Conservation (phyloP, 495 filamentous ascomycete genomes). For the Haplographium delicatum region DNA sequence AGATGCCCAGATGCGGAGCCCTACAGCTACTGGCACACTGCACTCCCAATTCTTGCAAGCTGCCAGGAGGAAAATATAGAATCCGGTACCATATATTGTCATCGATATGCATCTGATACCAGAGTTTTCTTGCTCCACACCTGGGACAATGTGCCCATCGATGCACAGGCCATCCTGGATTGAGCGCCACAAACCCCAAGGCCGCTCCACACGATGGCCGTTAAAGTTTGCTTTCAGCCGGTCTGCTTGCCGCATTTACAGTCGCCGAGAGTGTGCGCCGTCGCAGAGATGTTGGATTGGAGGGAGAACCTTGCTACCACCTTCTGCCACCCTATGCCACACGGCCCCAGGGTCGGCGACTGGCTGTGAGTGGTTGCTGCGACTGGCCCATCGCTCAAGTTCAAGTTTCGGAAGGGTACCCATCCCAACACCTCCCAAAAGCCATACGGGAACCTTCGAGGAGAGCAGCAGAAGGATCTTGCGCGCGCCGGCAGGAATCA, state of each 20-base stretch:
- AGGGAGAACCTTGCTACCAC: constrained; percentile 14
- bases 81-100: neutral
- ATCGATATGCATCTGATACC: constrained; percentile 10
- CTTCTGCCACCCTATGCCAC: no score
- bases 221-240: constrained; percentile 13
- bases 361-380: constrained; percentile 4
- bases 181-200: constrained; percentile 5
- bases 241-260: constrained; percentile 18
- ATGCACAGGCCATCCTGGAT: constrained; percentile 6
- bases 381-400: neutral
- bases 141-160: neutral
- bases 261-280: constrained; percentile 5
- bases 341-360: neutral
- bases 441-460: no score
- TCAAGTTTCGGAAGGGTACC: constrained; percentile 5
- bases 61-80: no score
- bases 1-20: neutral
- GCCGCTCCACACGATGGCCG: neutral
- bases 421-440: no score
- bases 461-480: no score
- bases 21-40: constrained; percentile 5
- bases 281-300: constrained; percentile 9
- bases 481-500: no score
- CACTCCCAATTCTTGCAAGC: no score
- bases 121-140: constrained; percentile 6